These are phyloP conservation scores for Penicillium paradoxum DNA, from an alignment of 495 filamentous ascomycete genomes.

Conservation along the genomic window DNA sequence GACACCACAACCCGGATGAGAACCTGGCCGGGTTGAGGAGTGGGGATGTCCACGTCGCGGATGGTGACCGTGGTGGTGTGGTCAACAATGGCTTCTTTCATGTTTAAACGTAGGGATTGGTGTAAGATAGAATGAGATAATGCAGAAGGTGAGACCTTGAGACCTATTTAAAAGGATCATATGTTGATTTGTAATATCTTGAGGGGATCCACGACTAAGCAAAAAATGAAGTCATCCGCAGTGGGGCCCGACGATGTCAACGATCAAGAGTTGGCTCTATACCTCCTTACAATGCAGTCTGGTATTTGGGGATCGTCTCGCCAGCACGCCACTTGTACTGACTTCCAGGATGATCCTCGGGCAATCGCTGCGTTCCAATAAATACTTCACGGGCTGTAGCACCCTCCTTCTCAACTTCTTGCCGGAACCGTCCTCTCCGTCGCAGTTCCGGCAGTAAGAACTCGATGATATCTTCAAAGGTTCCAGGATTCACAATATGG, in stretches of 20 bases:
- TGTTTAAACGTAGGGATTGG: slow-evolving; percentile 16
- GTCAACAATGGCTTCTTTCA: slow-evolving; percentile 64
- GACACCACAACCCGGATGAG: slow-evolving; percentile 65
- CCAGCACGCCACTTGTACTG: slow-evolving; percentile 30
- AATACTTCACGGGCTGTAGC: slow-evolving; percentile 51
- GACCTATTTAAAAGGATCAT: too few species aligned
- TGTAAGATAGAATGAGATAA: background rate
- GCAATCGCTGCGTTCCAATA: slow-evolving; percentile 27
- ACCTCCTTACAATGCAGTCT: background rate
- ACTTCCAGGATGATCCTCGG: slow-evolving; percentile 28
- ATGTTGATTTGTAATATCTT: background rate
- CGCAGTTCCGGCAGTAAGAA: slow-evolving; percentile 50
- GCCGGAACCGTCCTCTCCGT: slow-evolving; percentile 46
- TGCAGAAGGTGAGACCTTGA: background rate
- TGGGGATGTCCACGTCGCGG: slow-evolving; percentile 59
- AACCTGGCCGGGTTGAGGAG: slow-evolving; percentile 55
- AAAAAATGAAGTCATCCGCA: background rate
- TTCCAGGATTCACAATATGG: slow-evolving; percentile 49
- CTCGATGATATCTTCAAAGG: slow-evolving; percentile 53
- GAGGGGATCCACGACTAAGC: background rate
- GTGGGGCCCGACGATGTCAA: background rate
- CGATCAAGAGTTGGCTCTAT: too few species aligned
- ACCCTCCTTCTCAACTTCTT: slow-evolving; percentile 43
- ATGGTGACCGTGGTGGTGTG: slow-evolving; percentile 53
- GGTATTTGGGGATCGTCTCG: slow-evolving; percentile 19